Conservation (phyloP, 2,329 filamentous ascomycete genomes). For the Diaporthe amygdali region DNA sequence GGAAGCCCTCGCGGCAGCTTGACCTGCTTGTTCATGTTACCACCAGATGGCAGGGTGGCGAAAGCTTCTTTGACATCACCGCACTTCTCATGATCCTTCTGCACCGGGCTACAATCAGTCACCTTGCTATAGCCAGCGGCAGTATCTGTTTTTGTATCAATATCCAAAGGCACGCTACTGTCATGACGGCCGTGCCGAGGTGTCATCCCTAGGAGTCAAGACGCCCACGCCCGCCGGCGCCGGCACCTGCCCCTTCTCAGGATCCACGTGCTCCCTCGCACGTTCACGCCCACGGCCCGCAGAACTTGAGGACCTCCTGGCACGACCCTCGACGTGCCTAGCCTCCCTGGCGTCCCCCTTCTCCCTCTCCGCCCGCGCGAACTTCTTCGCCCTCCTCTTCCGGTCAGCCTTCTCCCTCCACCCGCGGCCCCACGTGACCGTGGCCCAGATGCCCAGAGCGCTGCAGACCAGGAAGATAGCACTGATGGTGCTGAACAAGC, state of each 20-base stretch:
- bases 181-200: neutral
- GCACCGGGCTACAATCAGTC: neutral
- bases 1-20: neutral
- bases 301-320: neutral
- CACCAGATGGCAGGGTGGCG: neutral
- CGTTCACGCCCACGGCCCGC: neutral
- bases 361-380: slow-evolving; percentile 23
- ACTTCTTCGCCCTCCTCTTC: slow-evolving; percentile 45
- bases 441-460: slow-evolving; percentile 51
- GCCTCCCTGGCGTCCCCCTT: neutral
- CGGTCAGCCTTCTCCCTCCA: slow-evolving; percentile 62
- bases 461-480: slow-evolving; percentile 58
- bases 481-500: slow-evolving; percentile 79
- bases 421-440: slow-evolving; percentile 52
- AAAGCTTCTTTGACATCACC: neutral
- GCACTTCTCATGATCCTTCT: neutral
- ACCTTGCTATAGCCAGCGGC: neutral
- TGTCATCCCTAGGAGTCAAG: neutral
- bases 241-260: neutral
- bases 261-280: neutral
- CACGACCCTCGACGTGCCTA: neutral
- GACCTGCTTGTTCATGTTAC: neutral
- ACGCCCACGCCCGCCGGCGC: neutral
- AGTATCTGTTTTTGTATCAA: neutral
- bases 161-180: neutral